Base-by-base conservation (phyloP, 2,329 filamentous ascomycete genomes). In the Nannizziopsis barbatae region DNA sequence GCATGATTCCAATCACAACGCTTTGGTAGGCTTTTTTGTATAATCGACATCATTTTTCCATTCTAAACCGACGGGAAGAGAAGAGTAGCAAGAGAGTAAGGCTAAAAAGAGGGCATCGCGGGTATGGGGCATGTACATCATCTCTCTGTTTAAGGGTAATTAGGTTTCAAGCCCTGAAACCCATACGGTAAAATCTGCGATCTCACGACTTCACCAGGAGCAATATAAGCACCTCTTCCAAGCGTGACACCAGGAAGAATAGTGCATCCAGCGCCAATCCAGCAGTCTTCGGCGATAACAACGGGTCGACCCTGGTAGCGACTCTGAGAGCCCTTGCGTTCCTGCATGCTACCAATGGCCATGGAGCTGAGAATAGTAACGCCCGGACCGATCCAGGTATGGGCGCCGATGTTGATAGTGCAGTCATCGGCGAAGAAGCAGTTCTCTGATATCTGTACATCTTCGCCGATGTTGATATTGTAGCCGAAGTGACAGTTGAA, bases 401-500 rank as follows among this genome's bases (percentile, higher is more conserved):
- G 70, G 52, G 86, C 79, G 2, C 89, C 89, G 58, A 96, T 88
- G 41, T 73, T 80, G 52, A 96, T 84, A 54, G 81, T 75, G 62
- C 82, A 84, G n/a, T 88, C 82, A 62, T 98, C 92, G 49, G 89
- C 79, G 60, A 96, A 83, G 20, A 81, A 82, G 65, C 89, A 95
- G 59, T 86, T 84, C 48, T 85, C 77, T 14, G 84, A 86, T 56
- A 98, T 84, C 48, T 82, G 77, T 2, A 93, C 86, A 54, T 92
- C 82, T 57, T 89, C 83, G 10, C 86, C 89, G 56, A 98, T 84
- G 42, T 77, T 77, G 58, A 96, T 84, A 64, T 98, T 96, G 69
- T 95, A 96, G 0, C 92, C 92, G 60, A 95, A 95, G 60, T 95
- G 88, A 63, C 90, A 95, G 41, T 76, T 81, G 64, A 98, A 96